A percentile compares a stretch with the other conserved stretches of the same genome.
phyloP scores from a whole-genome alignment of 1,139 yeast species.

The Suhomyces chickasaworum region DNA sequence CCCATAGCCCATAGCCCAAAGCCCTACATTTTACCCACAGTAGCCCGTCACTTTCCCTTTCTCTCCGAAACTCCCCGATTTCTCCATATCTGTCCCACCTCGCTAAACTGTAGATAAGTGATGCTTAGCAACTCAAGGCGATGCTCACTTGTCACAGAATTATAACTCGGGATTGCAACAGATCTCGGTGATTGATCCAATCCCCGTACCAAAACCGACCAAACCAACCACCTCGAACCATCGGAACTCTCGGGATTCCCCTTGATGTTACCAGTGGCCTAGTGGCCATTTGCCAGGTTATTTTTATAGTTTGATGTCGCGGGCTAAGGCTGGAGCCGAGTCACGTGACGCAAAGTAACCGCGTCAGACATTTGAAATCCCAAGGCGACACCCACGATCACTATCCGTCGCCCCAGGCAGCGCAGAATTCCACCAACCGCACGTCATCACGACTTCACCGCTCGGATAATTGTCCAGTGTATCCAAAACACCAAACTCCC shows the following conservation, averaged over 20 bases:
- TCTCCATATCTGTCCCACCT: too few species aligned
- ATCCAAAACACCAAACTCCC: not conserved
- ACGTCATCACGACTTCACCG: not conserved
- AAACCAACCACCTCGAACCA: not conserved
- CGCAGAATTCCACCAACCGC: not conserved
- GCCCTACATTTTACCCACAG: too few species aligned
- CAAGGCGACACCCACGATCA: not conserved
- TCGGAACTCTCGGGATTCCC: not conserved
- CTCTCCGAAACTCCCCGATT: too few species aligned
- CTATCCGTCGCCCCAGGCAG: constrained; percentile 1
- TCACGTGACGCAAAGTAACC: not conserved
- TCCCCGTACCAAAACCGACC: not conserved
- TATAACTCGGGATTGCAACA: too few species aligned
- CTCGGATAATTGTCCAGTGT: not conserved
- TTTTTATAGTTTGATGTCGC: too few species aligned
- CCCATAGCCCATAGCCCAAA: too few species aligned
- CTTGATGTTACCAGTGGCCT: too few species aligned
- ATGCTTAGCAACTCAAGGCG: not conserved
- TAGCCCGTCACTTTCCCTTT: too few species aligned
- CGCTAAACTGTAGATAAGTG: not conserved
- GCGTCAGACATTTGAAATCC: not conserved
- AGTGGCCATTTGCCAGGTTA: too few species aligned
- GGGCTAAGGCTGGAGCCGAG: not conserved
- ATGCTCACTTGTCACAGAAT: not conserved
- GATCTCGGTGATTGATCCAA: too few species aligned